Percentiles rank a stretch among this genome's conserved stretches.
phyloP scores from a whole-genome alignment of 2,329 filamentous ascomycete species.

The Botrytis tulipae region DNA sequence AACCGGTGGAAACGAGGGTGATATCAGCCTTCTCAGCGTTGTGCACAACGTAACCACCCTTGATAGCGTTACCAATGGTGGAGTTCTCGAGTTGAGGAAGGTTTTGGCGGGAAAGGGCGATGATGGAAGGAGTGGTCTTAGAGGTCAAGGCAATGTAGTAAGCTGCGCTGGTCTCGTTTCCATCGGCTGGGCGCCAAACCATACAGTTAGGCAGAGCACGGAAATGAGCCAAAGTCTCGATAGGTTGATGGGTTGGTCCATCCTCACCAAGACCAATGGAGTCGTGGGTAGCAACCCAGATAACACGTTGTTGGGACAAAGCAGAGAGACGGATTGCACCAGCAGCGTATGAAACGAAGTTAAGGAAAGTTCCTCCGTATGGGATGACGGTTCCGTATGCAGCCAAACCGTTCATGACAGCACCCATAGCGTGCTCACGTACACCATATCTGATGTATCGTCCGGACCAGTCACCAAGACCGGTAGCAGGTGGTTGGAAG shows the following conservation, averaged over 20 bases:
- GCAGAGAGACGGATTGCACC: constrained; percentile 93
- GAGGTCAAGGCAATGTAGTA: constrained; percentile 95
- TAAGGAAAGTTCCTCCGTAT: constrained; percentile 94
- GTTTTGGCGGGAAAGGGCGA: constrained; percentile 96
- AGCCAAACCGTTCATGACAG: constrained; percentile 90
- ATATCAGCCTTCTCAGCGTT: constrained; percentile 82
- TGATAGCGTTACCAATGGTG: constrained; percentile 81
- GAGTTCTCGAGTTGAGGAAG: constrained; percentile 96
- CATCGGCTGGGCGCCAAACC: constrained; percentile 98
- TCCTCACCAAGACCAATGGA: constrained; percentile 99
- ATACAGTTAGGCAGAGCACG: constrained; percentile 98
- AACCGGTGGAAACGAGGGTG: constrained; percentile 92
- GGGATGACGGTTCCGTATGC: constrained; percentile 95
- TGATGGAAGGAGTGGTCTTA: constrained; percentile 85
- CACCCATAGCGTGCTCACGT: constrained; percentile 88
- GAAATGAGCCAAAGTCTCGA: constrained; percentile 98
- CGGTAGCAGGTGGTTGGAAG: constrained; percentile 87
- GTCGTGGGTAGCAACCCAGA: constrained; percentile 98
- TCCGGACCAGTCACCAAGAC: constrained; percentile 85
- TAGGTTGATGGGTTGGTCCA: constrained; percentile 97
- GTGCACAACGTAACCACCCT: constrained; percentile 91
- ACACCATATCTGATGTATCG: constrained; percentile 93
- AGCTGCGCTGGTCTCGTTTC: constrained; percentile 95
- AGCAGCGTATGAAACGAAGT: constrained; percentile 98
- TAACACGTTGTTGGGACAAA: constrained; percentile 83